These are phyloP conservation scores for Sarocladium oryzae DNA, from an alignment of 2,329 filamentous ascomycete genomes.

Conservation along the genomic window DNA sequence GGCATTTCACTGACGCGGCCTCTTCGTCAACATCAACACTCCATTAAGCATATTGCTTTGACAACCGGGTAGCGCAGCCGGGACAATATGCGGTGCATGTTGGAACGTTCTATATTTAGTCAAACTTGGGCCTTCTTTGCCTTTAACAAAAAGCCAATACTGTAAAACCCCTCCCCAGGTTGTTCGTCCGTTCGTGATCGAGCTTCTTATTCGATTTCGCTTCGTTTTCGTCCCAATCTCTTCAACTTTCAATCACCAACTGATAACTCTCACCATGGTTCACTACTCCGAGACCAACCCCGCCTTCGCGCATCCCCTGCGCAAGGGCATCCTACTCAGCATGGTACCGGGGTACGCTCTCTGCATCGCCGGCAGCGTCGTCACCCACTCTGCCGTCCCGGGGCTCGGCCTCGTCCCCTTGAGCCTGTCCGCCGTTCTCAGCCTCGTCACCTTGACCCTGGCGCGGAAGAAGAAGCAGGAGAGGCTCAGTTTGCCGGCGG, in stretches of 20 bases:
- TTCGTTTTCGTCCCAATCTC: too few species aligned
- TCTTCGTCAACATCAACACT: neutral
- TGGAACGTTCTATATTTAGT: too few species aligned
- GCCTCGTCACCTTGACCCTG: constrained; percentile 17
- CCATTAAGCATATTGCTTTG: neutral
- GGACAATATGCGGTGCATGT: neutral
- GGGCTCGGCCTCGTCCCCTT: constrained; percentile 34
- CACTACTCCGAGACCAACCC: constrained; percentile 10
- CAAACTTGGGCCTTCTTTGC: too few species aligned
- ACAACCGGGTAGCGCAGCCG: neutral
- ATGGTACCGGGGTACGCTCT: constrained; percentile 34
- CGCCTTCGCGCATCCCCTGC: constrained; percentile 21
- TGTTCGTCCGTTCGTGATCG: too few species aligned
- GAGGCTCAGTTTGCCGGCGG: constrained; percentile 11
- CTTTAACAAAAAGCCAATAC: too few species aligned
- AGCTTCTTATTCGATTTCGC: too few species aligned
- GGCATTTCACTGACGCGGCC: constrained; percentile 1
- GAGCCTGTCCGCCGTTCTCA: constrained; percentile 26
- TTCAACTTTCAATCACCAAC: too few species aligned
- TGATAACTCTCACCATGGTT: constrained; percentile 2
- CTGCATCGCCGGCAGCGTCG: constrained; percentile 30
- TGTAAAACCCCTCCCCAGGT: too few species aligned
- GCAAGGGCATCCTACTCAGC: constrained; percentile 26
- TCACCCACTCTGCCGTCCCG: constrained; percentile 27
- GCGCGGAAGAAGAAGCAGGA: neutral